A percentile compares a stretch with the other conserved stretches of the same genome.
Conservation (phyloP, 2,329 filamentous ascomycete species). For the Colletotrichum sojae region DNA sequence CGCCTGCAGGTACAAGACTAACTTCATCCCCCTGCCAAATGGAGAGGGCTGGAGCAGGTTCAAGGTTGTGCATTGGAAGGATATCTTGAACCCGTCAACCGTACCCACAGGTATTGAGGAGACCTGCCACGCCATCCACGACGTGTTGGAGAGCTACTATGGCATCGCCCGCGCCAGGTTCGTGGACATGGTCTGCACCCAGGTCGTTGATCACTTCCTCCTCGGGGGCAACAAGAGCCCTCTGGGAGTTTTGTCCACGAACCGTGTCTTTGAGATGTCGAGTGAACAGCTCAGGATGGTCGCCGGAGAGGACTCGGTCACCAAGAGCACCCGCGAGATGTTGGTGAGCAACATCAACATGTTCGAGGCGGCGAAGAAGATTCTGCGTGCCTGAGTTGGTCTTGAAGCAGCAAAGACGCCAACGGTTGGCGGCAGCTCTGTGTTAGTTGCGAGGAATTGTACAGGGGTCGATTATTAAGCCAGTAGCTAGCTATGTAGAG, state of each 20-base stretch:
- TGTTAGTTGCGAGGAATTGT: no score
- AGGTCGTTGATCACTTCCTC: slow-evolving; percentile 69
- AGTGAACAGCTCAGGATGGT: slow-evolving; percentile 66
- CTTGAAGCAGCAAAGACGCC: no score
- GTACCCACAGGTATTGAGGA: no score
- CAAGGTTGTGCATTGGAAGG: not conserved
- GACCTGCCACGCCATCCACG: slow-evolving; percentile 67
- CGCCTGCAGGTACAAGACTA: not conserved
- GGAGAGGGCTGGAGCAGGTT: no score
- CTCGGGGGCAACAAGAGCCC: slow-evolving; percentile 65
- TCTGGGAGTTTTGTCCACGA: slow-evolving; percentile 65
- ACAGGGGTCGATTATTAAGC: no score
- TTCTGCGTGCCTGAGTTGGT: not conserved
- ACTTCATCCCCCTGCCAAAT: not conserved
- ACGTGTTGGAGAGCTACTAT: slow-evolving; percentile 74
- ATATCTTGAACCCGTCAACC: not conserved
- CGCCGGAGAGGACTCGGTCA: slow-evolving; percentile 67
- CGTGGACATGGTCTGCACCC: slow-evolving; percentile 73
- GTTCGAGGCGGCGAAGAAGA: slow-evolving; percentile 54
- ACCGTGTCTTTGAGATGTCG: slow-evolving; percentile 63
- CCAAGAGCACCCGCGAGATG: slow-evolving; percentile 57
- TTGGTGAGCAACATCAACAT: slow-evolving; percentile 62
- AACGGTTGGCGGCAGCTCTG: no score
- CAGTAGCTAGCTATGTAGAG: no score
- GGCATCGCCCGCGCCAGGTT: slow-evolving; percentile 72